Conservation (phyloP, 768 basidiomycete genomes). For the Paxillus ammoniavirescens region DNA sequence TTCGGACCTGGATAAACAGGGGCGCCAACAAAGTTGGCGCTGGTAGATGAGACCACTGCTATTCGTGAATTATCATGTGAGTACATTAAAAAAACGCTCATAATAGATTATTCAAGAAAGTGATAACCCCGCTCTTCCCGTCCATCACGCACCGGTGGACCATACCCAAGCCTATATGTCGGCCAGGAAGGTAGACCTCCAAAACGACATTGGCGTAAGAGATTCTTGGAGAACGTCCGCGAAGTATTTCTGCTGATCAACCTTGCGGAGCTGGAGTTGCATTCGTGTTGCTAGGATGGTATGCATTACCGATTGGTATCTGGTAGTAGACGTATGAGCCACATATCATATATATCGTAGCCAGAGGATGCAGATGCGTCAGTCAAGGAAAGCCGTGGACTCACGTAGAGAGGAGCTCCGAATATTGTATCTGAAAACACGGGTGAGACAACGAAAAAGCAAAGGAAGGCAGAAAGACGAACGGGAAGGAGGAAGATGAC, state of each 20-base stretch:
- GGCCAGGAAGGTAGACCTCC: too few species aligned
- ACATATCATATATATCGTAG: too few species aligned
- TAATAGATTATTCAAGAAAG: too few species aligned
- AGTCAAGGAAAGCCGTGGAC: not conserved
- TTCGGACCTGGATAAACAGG: too few species aligned
- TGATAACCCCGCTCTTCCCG: too few species aligned
- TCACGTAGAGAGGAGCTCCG: not conserved
- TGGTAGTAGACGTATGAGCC: not conserved
- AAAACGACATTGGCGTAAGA: not conserved
- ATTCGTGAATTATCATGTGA: too few species aligned
- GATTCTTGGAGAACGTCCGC: not conserved
- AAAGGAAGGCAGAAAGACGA: not conserved
- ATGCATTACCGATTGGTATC: slow-evolving; percentile 2
- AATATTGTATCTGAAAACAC: not conserved
- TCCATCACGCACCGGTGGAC: too few species aligned
- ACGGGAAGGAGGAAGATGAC: not conserved
- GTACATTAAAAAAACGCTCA: too few species aligned
- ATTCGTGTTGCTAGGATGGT: slow-evolving; percentile 3
- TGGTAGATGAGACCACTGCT: too few species aligned
- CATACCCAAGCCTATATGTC: too few species aligned
- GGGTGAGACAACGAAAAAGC: not conserved
- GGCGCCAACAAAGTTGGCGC: too few species aligned
- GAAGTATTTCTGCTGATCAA: not conserved
- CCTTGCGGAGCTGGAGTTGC: slow-evolving; percentile 1
- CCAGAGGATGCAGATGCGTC: too few species aligned